Base-by-base conservation (phyloP, 805 yeast species). In the Candida ponderosae region DNA sequence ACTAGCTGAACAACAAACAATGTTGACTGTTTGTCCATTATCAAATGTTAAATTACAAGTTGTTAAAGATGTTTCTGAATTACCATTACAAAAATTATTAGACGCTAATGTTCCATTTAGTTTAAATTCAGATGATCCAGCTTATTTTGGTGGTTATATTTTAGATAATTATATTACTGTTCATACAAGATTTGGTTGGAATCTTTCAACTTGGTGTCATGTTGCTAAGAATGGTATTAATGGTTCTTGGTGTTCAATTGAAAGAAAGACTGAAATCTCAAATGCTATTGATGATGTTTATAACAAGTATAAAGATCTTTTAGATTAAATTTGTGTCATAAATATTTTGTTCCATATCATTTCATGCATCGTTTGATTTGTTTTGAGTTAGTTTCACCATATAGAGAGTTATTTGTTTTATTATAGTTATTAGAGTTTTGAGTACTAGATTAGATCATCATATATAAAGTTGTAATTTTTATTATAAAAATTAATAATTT, bases 111-210 rank as follows among this genome's bases (percentile, higher is more conserved):
- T 83, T 18, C 80, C 86, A 20, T 80, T 85, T 57, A 78, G 87
- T 31, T 66, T 84, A 55, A 85, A 85, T 58, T 76, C 84, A 4
- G 87, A 80, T 53, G 88, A 80, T 53, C 88, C 88, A 29, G 84
- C 93, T 4, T 84, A 84, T 56, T 84, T 84, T 53, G 90, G 90
- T 34, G 90, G 87, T n/a, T 83, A 82, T 59, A 76, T 83, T 45
- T 62, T 84, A 45, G 90, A 84, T 53, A 84, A 83, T 59, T 84
- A 83, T 57, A 53, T 72, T 23, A 72, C 71, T 28, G 84, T 82
- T 21, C 83, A 82, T 43, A 65, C 73, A 37, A 66, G 71, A 44
- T 84, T 84, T 57, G 77, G 78, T 5, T 78, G 85, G 60, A 62
- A 70, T 33, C 52, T 70, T 39, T 60, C 68, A 14, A 72, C 76